phyloP scores from a whole-genome alignment of 257 asterid species.

The Paraleonurus japonicus region DNA sequence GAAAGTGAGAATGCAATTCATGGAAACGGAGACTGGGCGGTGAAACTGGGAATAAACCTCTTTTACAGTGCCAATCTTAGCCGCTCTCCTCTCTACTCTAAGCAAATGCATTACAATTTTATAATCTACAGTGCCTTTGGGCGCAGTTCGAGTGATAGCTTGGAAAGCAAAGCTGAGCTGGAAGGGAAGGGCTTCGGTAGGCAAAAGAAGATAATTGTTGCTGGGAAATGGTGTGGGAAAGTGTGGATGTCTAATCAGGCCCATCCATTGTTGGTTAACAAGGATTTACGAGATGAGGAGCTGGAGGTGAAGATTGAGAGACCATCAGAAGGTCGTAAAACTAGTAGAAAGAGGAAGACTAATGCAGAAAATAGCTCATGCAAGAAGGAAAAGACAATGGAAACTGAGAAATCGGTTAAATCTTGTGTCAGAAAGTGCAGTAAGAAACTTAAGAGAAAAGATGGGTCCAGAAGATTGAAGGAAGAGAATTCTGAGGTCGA shows the following conservation, averaged over 20 bases:
- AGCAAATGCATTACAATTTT: conserved; percentile 92
- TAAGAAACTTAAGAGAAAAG: conserved; percentile 34
- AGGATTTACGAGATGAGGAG: conserved; percentile 42
- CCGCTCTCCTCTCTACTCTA: conserved; percentile 89
- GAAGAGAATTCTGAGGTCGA: conserved; percentile 30
- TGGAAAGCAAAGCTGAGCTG: conserved; percentile 30
- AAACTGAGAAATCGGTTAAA: conserved; percentile 31
- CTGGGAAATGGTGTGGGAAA: conserved; percentile 99
- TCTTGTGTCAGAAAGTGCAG: conserved; percentile 16
- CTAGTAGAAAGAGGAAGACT: conserved; percentile 48
- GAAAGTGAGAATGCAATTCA: conserved; percentile 80
- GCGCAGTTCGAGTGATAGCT: conserved; percentile 42
- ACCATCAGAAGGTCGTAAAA: conserved; percentile 35
- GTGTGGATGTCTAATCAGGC: conserved; percentile 97
- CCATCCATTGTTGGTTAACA: conserved; percentile 69
- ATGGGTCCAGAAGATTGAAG: conserved; percentile 29
- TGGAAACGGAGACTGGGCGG: conserved; percentile 97
- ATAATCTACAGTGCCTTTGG: conserved; percentile 80
- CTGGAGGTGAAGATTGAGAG: conserved; percentile 46
- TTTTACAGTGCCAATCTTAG: conserved; percentile 92
- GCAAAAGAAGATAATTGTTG: conserved; percentile 73
- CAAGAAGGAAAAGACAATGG: conserved; percentile 33
- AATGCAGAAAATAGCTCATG: conserved; percentile 36
- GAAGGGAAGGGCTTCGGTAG: conserved; percentile 49
- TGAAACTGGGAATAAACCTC: conserved; percentile 88